Evolutionary conservation across 2,329 filamentous ascomycete genomes (phyloP).

Genomic region (Dactylonectria estremocensis): DNA sequence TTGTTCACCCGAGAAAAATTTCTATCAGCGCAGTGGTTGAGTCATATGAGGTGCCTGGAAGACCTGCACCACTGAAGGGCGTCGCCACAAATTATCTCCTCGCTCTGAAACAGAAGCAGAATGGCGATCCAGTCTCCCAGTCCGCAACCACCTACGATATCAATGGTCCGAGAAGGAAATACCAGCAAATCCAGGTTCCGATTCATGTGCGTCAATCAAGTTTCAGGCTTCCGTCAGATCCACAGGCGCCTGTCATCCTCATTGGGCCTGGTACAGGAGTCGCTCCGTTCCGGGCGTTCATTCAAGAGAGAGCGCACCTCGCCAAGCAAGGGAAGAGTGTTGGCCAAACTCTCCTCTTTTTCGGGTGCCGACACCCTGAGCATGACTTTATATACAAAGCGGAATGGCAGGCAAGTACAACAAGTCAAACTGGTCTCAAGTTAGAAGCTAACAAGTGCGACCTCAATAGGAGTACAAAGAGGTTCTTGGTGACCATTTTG

Average conservation of each 20-base stretch:
- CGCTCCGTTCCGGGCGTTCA: slow-evolving; percentile 94
- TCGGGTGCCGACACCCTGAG: slow-evolving; percentile 86
- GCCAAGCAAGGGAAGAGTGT: slow-evolving; percentile 85
- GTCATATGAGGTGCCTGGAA: background rate
- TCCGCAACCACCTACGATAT: slow-evolving; percentile 11
- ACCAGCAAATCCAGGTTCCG: slow-evolving; percentile 93
- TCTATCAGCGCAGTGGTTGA: slow-evolving; percentile 29
- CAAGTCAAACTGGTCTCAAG: background rate
- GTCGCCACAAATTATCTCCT: slow-evolving; percentile 28
- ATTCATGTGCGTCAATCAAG: slow-evolving; percentile 98
- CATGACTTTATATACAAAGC: slow-evolving; percentile 95
- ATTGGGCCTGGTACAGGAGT: slow-evolving; percentile 97
- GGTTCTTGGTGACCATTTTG: slow-evolving; percentile 88
- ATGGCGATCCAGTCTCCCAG: background rate
- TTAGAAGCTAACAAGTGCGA: slow-evolving; percentile 45
- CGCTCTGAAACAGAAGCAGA: slow-evolving; percentile 24
- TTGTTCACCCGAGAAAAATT: slow-evolving; percentile 21
- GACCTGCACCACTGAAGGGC: slow-evolving; percentile 16
- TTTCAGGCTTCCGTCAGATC: slow-evolving; percentile 98
- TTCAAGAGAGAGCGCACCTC: slow-evolving; percentile 91
- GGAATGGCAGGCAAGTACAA: slow-evolving; percentile 87
- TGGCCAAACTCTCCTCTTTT: slow-evolving; percentile 92
- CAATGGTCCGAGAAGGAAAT: slow-evolving; percentile 69
- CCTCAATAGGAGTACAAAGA: slow-evolving; percentile 81
- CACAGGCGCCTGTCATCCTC: slow-evolving; percentile 94